A percentile compares a stretch with the other conserved stretches of the same genome.
Evolutionary conservation across 345 rosid genomes (phyloP).

Genomic region (Eutrema japonicum): DNA sequence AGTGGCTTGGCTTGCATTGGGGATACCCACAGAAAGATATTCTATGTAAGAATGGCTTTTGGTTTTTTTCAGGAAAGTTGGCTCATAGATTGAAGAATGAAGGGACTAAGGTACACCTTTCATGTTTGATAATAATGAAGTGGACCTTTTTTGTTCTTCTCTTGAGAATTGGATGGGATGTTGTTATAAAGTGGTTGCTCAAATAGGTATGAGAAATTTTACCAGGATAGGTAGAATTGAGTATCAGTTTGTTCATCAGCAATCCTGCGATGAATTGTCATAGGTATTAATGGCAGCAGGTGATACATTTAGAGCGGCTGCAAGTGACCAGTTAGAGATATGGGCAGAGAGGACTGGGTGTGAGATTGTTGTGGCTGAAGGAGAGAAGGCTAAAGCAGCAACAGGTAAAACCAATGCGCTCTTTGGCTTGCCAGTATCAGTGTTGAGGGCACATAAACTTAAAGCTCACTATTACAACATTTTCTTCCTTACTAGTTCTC

Average conservation of each 20-base stretch:
- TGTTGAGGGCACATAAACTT: background rate
- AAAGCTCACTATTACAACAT: constrained; percentile 44
- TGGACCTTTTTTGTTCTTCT: background rate
- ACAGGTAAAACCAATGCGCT: constrained; percentile 55
- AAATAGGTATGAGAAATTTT: constrained; percentile 9
- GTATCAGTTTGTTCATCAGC: constrained; percentile 42
- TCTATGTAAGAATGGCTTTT: constrained; percentile 24
- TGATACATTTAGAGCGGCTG: constrained; percentile 98
- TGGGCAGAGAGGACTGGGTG: constrained; percentile 97
- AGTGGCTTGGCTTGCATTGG: background rate
- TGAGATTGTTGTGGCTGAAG: constrained; percentile 81
- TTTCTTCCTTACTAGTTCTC: constrained; percentile 77
- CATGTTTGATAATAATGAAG: background rate
- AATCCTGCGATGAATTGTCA: constrained; percentile 43
- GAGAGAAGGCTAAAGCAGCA: constrained; percentile 83
- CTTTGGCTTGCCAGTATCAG: constrained; percentile 1
- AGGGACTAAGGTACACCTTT: constrained; percentile 73
- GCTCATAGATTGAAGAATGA: constrained; percentile 85
- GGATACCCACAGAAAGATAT: background rate
- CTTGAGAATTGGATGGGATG: constrained; percentile 5
- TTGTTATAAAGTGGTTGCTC: constrained; percentile 15
- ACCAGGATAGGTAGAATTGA: constrained; percentile 5
- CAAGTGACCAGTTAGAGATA: constrained; percentile 93
- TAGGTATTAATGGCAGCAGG: constrained; percentile 97
- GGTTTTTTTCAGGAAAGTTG: constrained; percentile 72